These are phyloP conservation scores for Cyberlindnera misumaiensis DNA, from an alignment of 805 yeast species.

Conservation along the genomic window DNA sequence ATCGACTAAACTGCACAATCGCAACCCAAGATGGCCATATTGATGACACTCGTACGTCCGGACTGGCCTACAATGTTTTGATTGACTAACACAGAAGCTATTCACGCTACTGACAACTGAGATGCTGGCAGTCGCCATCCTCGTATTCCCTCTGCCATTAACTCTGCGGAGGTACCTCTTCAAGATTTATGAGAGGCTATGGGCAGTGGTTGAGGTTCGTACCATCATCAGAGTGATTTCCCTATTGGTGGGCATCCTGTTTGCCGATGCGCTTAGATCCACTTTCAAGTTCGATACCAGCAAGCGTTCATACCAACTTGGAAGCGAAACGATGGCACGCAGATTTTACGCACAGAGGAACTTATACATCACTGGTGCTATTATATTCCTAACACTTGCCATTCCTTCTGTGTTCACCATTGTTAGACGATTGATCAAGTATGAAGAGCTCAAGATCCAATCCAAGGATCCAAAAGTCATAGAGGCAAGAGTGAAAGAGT, in stretches of 20 bases:
- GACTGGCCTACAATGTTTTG: too few relatives aligned
- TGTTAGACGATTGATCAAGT: slow-evolving; percentile 44
- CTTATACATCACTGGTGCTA: slow-evolving; percentile 56
- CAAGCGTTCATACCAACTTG: slow-evolving; percentile 18
- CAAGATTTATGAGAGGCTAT: slow-evolving; percentile 28
- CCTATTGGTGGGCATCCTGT: slow-evolving; percentile 40
- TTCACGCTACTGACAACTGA: slow-evolving; percentile 45
- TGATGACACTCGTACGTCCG: not conserved
- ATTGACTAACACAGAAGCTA: slow-evolving; percentile 13
- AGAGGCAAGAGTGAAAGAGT: slow-evolving; percentile 19
- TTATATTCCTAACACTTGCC: slow-evolving; percentile 46
- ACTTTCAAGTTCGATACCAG: slow-evolving; percentile 26
- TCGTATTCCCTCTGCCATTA: slow-evolving; percentile 52
- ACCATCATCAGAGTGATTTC: slow-evolving; percentile 38
- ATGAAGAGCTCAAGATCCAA: slow-evolving; percentile 29
- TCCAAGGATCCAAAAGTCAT: slow-evolving; percentile 13
- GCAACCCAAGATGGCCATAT: not conserved
- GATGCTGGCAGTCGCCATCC: slow-evolving; percentile 40
- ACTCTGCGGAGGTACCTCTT: slow-evolving; percentile 38
- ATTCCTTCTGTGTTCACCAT: slow-evolving; percentile 48
- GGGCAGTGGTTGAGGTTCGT: slow-evolving; percentile 33
- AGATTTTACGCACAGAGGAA: slow-evolving; percentile 61
- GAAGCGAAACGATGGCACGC: slow-evolving; percentile 48
- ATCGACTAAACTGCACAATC: too few relatives aligned
- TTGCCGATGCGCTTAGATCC: slow-evolving; percentile 48